These are phyloP conservation scores for Didymella pinodella DNA, from an alignment of 2,329 filamentous ascomycete genomes.

Conservation along the genomic window DNA sequence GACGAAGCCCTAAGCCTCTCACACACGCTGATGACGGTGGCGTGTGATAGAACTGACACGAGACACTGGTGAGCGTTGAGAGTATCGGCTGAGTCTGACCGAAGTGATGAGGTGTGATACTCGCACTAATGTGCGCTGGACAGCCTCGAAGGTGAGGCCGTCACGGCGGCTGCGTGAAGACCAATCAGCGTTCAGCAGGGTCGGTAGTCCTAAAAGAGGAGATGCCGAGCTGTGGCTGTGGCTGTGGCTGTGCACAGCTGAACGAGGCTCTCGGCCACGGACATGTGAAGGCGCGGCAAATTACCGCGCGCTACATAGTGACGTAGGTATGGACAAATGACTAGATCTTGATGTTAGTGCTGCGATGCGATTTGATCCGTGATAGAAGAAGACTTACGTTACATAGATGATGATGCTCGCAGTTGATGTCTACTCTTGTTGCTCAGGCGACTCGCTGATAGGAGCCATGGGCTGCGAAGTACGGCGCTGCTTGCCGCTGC, in stretches of 20 bases:
- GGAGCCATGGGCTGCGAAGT: conserved; percentile 54
- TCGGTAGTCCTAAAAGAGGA: conserved; percentile 12
- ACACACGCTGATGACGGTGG: conserved; percentile 8
- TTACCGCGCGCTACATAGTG: conserved; percentile 21
- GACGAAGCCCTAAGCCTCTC: conserved; percentile 8
- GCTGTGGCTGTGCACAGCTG: conserved; percentile 6
- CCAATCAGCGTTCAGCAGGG: conserved; percentile 2
- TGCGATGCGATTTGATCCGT: conserved; percentile 12
- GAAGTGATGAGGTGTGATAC: conserved; percentile 8
- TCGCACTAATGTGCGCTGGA: conserved; percentile 6
- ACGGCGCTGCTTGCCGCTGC: conserved; percentile 51
- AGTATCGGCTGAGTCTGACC: conserved; percentile 14
- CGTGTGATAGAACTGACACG: conserved; percentile 22
- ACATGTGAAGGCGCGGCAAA: conserved; percentile 19
- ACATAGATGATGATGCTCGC: conserved; percentile 1
- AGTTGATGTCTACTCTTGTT: conserved; percentile 44
- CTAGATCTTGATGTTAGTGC: conserved; percentile 29
- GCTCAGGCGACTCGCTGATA: conserved; percentile 52
- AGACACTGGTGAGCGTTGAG: conserved; percentile 11
- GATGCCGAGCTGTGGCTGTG: background rate
- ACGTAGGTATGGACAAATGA: conserved; percentile 28
- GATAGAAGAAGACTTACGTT: conserved; percentile 29
- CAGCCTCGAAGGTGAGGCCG: conserved; percentile 10
- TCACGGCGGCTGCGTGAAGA: conserved; percentile 1
- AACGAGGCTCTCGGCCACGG: conserved; percentile 10